Base-by-base conservation (phyloP, 495 filamentous ascomycete species). In the Trichoderma asperelloides region DNA sequence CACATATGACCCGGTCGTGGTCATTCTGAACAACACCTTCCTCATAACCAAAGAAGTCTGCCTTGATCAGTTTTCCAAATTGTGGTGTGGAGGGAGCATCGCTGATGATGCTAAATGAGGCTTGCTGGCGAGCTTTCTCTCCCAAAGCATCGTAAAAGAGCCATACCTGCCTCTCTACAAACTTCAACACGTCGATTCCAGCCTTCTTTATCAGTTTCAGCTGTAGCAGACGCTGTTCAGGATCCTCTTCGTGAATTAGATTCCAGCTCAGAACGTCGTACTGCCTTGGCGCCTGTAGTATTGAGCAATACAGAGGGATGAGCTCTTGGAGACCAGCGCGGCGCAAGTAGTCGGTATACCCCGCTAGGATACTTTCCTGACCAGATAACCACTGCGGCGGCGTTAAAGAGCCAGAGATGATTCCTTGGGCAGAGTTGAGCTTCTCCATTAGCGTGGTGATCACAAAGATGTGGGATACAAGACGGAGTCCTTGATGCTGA, bases 301-400 rank as follows among this genome's bases (percentile, higher is more conserved):
- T 87, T 30, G 91, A 89, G 45, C 89, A 93, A 76, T 99, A 99
- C 3, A 94, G 80, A 4, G 94, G 93, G 65, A 96, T 87, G 49
- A 93, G 76, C 62, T 92, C 86, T 55, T 88, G 84, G 62, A 95
- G 82, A 12, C 87, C 84, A 39, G 84, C 82, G 43, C 88, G 77
- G 33, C 88, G 84, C 15, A 98, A 81, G 67, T 89, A 88, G 69
- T 91, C 86, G 67, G 96, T 88, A 73, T 98, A 97, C 18, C 85
- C 88, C 1, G 91, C 82, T 68, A 95, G 82, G n/a, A 90, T 79
- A 70, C 87, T 86, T 69, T 93, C 88, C 65, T 82, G 75, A 21
- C 70, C 76, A 33, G 13, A 60, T 11, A 25, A 21, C 55, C 23
- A 60, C 16, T 60, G 55, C 2, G 55, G 49, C n/a, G 49, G 49